Base-by-base conservation (phyloP, 169 alveolate species). In the Ichthyophthirius multifiliis region DNA sequence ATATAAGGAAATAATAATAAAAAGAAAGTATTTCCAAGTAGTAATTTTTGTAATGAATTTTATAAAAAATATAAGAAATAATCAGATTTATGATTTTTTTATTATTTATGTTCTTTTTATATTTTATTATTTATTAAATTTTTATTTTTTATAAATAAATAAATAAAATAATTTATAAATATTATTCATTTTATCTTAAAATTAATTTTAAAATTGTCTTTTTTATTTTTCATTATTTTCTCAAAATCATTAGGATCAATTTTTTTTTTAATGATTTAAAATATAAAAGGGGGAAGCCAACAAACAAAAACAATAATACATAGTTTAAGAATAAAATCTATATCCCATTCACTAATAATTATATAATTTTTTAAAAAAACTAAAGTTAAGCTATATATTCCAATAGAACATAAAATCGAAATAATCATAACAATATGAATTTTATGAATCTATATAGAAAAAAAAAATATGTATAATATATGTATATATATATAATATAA, bases 401-500 rank as follows among this genome's bases (percentile, higher is more conserved):
- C 43, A 7, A 65, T 47, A 0, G 84, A 78, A 4, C 46, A 65
- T 16, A 78, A 9, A 44, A 63, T 78, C 5, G 84, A 23, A 12
- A 78, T 35, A 23, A 78, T 78, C 84, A 78, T 78, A 13, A 43
- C 65, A 1, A 78, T 64, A 34, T 78, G 84, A 16, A 78, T 23
- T 39, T 74, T 63, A 32, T 78, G 78, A 7, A 78, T 32, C 84
- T 78, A 78, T 64, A 27, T 90, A 96, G 99, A 31, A 98, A 74
- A 83, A 92, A 94, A 30, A 97, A 95, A 80, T 98, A 97, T 48
- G 97, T 4, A 15, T 18, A 55, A 55, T 3, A 20, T 1, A 10
- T 4, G 9, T 6, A n/a, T n/a, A 43, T 32, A 48, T 76, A 62
- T 9, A 9, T n/a, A 55, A 15, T 3, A 63, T 18, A 7, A 35